Evolutionary conservation across 129 eudicot genomes (phyloP).

Genomic region (Heracleum sosnowskyi): DNA sequence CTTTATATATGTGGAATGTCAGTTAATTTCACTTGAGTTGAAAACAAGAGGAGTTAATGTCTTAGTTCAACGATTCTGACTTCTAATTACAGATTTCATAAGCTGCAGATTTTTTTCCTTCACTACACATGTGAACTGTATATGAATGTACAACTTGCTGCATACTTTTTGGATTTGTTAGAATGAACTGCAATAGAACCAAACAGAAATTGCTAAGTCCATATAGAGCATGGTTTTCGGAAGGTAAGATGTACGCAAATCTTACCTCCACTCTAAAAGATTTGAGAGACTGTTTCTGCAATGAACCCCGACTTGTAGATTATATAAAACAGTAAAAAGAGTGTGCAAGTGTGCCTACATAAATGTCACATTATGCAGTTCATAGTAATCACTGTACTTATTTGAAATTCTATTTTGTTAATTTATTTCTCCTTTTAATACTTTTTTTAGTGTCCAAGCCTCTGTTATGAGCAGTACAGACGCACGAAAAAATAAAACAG

Average conservation of each 20-base stretch:
- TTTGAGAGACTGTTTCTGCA: background rate
- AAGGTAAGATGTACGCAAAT: background rate
- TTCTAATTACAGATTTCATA: background rate
- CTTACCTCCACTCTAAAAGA: background rate
- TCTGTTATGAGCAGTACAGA: conserved; percentile 87
- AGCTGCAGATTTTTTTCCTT: background rate
- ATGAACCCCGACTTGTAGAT: background rate
- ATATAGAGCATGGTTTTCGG: background rate
- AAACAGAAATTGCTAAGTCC: background rate
- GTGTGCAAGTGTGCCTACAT: background rate
- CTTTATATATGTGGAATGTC: background rate
- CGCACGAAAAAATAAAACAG: conserved; percentile 67
- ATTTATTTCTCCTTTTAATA: background rate
- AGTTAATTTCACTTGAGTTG: background rate
- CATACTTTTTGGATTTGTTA: background rate
- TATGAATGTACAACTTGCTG: background rate
- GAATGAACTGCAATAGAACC: background rate
- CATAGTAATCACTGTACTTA: background rate
- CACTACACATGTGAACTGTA: background rate
- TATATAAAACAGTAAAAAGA: background rate
- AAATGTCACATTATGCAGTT: background rate
- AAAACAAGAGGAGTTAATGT: background rate
- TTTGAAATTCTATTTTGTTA: background rate
- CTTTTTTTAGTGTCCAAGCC: conserved; percentile 65
- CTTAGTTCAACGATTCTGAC: background rate